Conservation (phyloP, 2,329 filamentous ascomycete species). For the Mycocentrospora acerina region DNA sequence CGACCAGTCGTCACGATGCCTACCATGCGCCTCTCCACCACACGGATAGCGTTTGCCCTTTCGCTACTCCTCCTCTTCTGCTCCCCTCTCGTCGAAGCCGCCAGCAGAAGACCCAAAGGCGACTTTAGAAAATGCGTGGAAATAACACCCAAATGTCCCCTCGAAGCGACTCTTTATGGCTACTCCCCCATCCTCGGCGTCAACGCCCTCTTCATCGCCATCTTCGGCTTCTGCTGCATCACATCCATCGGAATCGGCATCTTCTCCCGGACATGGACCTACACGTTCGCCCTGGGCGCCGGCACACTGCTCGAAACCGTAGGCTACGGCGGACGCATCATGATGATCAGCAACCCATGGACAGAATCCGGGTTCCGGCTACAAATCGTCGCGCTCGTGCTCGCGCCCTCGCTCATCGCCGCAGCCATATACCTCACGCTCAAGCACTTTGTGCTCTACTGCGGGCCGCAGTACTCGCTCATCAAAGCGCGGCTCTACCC, state of each 20-base stretch:
- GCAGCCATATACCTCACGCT: conserved; percentile 52
- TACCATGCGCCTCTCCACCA: too few species aligned
- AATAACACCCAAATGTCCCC: conserved; percentile 29
- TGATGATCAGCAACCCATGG: conserved; percentile 48
- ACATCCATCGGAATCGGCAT: conserved; percentile 19
- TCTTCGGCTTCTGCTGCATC: conserved; percentile 23
- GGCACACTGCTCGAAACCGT: conserved; percentile 46
- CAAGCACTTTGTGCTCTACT: conserved; percentile 49
- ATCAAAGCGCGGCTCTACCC: conserved; percentile 51
- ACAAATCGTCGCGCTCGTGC: conserved; percentile 47
- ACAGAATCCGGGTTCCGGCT: conserved; percentile 45
- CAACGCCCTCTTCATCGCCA: conserved; percentile 41
- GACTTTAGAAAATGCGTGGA: conserved; percentile 25
- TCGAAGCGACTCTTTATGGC: conserved; percentile 43
- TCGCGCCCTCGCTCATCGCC: conserved; percentile 49
- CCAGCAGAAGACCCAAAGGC: conserved; percentile 20
- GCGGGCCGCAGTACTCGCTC: conserved; percentile 45
- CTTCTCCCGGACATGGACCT: conserved; percentile 43
- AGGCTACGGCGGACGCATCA: conserved; percentile 47
- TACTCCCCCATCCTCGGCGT: conserved; percentile 43
- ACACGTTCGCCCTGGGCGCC: conserved; percentile 43
- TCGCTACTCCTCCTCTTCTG: too few species aligned
- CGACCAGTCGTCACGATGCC: too few species aligned
- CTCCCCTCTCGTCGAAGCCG: conserved; percentile 6
- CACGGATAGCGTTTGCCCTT: too few species aligned